A percentile compares a stretch with the other conserved stretches of the same genome.
Conservation (phyloP, 1,284 basidiomycete species). For the Sporisorium iseilematis-ciliati region DNA sequence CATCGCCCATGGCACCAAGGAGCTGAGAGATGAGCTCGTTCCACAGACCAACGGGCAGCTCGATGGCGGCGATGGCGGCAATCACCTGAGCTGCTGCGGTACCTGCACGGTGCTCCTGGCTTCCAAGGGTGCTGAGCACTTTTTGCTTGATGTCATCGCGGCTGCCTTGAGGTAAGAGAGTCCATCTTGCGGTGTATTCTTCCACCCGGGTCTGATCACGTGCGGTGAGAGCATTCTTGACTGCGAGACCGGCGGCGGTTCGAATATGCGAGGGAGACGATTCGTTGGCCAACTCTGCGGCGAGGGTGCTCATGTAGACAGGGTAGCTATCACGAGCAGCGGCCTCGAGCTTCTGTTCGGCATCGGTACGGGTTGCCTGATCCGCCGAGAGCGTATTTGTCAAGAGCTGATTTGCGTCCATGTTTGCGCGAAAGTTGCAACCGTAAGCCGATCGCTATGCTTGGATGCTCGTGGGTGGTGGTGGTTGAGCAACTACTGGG, state of each 20-base stretch:
- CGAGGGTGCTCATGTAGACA: slow-evolving; percentile 64
- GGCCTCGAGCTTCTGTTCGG: slow-evolving; percentile 66
- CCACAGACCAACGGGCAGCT: slow-evolving; percentile 90
- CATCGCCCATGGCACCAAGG: slow-evolving; percentile 86
- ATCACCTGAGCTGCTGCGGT: slow-evolving; percentile 92
- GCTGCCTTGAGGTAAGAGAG: slow-evolving; percentile 78
- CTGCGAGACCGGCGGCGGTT: slow-evolving; percentile 92
- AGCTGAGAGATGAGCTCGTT: slow-evolving; percentile 88
- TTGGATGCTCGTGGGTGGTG: slow-evolving; percentile 1
- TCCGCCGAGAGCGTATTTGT: slow-evolving; percentile 68
- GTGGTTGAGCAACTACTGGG: neutral
- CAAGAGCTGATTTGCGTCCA: slow-evolving; percentile 68
- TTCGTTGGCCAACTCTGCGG: slow-evolving; percentile 64
- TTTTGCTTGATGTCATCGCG: slow-evolving; percentile 89
- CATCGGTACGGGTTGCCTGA: slow-evolving; percentile 61
- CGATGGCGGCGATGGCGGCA: slow-evolving; percentile 91
- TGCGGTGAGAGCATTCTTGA: slow-evolving; percentile 95
- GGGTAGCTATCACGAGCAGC: slow-evolving; percentile 67
- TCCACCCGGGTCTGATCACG: slow-evolving; percentile 78
- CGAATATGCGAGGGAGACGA: slow-evolving; percentile 76
- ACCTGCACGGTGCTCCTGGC: slow-evolving; percentile 80
- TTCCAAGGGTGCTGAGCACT: slow-evolving; percentile 84
- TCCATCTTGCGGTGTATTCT: slow-evolving; percentile 75
- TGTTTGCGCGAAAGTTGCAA: slow-evolving; percentile 19
- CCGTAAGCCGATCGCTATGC: slow-evolving; percentile 5